These are phyloP conservation scores for Halenospora varia DNA, from an alignment of 495 filamentous ascomycete species.

Conservation along the genomic window DNA sequence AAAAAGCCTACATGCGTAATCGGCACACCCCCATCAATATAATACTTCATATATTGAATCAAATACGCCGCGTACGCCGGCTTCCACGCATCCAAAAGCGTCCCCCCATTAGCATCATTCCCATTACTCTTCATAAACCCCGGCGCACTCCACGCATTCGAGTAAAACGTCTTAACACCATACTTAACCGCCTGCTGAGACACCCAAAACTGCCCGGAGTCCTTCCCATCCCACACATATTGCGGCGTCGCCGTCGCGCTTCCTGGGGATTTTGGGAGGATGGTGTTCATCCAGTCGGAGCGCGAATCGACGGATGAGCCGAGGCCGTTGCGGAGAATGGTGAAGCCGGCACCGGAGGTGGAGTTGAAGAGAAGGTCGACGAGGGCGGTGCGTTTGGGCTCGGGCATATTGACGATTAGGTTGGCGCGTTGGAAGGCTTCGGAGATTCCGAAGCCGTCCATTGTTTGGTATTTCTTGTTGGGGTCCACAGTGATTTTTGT, in stretches of 20 bases:
- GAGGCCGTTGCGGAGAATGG: conserved; percentile 53
- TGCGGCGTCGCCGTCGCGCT: conserved; percentile 29
- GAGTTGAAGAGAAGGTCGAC: conserved; percentile 46
- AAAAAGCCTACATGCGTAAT: conserved; percentile 50
- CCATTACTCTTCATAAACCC: conserved; percentile 54
- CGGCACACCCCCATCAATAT: conserved; percentile 39
- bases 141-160: conserved; percentile 49
- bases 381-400: conserved; percentile 30
- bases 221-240: conserved; percentile 43
- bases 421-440: conserved; percentile 46
- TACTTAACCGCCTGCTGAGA: conserved; percentile 42
- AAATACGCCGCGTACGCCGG: conserved; percentile 51
- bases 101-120: conserved; percentile 34
- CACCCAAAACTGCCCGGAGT: conserved; percentile 46
- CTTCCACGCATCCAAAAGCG: conserved; percentile 44
- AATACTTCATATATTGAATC: conserved; percentile 47
- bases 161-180: conserved; percentile 43
- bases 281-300: neutral
- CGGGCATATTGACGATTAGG: conserved; percentile 29
- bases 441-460: conserved; percentile 48
- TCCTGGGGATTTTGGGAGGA: conserved; percentile 32
- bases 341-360: conserved; percentile 42
- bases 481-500: conserved; percentile 35
- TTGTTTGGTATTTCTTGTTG: conserved; percentile 35
- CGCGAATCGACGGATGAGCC: conserved; percentile 1